Conservation (phyloP, 768 basidiomycete genomes). For the Kwoniella heveanensis region DNA sequence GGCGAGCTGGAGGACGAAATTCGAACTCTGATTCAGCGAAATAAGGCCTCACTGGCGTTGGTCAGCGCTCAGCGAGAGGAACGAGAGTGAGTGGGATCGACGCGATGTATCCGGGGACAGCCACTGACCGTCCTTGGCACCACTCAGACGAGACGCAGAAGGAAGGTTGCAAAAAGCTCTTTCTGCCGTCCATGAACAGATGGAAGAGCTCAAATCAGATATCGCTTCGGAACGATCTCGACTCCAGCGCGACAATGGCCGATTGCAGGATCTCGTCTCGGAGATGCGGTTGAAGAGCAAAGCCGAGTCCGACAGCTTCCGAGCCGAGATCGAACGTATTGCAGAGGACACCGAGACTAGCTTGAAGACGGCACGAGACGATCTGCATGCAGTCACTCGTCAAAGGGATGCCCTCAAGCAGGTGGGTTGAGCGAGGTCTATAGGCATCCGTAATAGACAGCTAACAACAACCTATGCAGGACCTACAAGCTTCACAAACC, state of each 20-base stretch:
- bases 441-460: neutral
- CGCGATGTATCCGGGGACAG: neutral
- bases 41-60: constrained; percentile 40
- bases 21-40: constrained; percentile 32
- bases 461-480: too few species aligned
- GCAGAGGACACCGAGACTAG: constrained; percentile 28
- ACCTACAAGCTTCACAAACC: constrained; percentile 4
- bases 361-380: constrained; percentile 6
- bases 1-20: constrained; percentile 47
- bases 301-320: constrained; percentile 31
- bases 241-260: constrained; percentile 31
- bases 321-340: constrained; percentile 28
- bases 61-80: constrained; percentile 38
- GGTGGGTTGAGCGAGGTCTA: constrained; percentile 13
- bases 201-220: constrained; percentile 37
- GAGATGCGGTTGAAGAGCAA: constrained; percentile 30
- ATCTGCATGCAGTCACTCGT: neutral
- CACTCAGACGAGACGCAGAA: constrained; percentile 29
- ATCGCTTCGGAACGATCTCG: constrained; percentile 28
- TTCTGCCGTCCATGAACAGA: constrained; percentile 32
- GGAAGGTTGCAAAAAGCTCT: constrained; percentile 33
- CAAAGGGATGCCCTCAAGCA: constrained; percentile 17
- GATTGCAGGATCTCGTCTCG: constrained; percentile 31
- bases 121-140: neutral
- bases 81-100: constrained; percentile 28